Evolutionary conservation across 768 basidiomycete genomes (phyloP).

Genomic region (Pleurotus citrinopileatus): DNA sequence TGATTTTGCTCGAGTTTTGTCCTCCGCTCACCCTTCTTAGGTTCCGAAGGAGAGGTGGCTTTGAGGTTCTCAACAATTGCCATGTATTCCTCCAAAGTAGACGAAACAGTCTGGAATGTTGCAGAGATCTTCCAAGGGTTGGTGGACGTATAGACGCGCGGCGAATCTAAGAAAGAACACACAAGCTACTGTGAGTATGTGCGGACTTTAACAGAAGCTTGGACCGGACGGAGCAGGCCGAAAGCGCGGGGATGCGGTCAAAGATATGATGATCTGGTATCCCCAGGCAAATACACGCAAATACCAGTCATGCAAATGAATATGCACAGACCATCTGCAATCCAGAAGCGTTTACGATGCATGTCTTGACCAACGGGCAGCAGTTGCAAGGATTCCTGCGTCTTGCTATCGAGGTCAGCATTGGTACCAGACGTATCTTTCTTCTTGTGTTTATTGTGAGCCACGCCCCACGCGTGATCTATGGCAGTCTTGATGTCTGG

Average conservation of each 20-base stretch:
- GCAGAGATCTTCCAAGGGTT: constrained; percentile 90
- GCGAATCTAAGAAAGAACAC: constrained; percentile 63
- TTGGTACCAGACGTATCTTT: constrained; percentile 55
- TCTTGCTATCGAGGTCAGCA: constrained; percentile 61
- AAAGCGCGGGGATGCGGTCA: constrained; percentile 37
- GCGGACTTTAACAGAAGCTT: constrained; percentile 22
- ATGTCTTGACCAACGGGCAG: constrained; percentile 76
- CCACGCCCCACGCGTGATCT: constrained; percentile 86
- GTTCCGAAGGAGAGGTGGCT: constrained; percentile 38
- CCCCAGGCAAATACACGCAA: constrained; percentile 71
- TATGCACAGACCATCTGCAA: constrained; percentile 83
- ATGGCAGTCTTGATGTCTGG: constrained; percentile 66
- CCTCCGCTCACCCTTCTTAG: constrained; percentile 45
- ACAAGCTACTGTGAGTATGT: constrained; percentile 23
- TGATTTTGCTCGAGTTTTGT: constrained; percentile 61
- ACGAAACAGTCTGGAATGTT: constrained; percentile 68
- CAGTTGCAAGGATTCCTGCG: constrained; percentile 62
- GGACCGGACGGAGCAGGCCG: constrained; percentile 33
- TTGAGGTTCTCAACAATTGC: constrained; percentile 61
- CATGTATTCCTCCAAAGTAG: constrained; percentile 74
- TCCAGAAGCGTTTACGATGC: constrained; percentile 79
- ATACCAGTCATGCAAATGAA: constrained; percentile 42
- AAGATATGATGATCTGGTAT: constrained; percentile 37
- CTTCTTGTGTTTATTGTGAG: constrained; percentile 84
- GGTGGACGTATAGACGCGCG: constrained; percentile 78